Evolutionary conservation across 140 eudicot species (phyloP).

Genomic region (Bidens hawaiensis): DNA sequence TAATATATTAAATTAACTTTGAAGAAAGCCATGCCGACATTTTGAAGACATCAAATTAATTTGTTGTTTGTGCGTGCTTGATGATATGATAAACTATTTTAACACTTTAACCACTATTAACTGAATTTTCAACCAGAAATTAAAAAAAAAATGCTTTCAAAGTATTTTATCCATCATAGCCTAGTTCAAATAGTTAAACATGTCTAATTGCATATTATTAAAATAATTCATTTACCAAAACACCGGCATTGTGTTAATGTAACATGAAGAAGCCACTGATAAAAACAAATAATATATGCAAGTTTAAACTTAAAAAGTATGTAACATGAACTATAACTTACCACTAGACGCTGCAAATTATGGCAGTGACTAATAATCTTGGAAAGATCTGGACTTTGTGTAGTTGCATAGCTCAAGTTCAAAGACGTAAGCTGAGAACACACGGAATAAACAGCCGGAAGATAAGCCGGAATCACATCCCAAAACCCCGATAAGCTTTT

Average conservation of each 20-base stretch:
- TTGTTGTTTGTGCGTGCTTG: neutral
- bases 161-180: neutral
- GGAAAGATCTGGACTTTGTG: conserved; percentile 65
- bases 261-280: neutral
- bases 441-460: conserved; percentile 68
- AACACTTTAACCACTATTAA: neutral
- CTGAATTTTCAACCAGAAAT: neutral
- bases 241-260: neutral
- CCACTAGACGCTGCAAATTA: conserved; percentile 86
- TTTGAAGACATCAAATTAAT: neutral
- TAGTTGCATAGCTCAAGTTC: conserved; percentile 72
- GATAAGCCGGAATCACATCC: conserved; percentile 86
- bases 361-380: conserved; percentile 72
- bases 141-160: neutral
- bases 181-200: conserved; percentile 3
- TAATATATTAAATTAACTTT: too few relatives aligned
- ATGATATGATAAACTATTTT: neutral
- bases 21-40: neutral
- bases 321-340: conserved; percentile 27
- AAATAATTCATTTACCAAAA: neutral
- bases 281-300: neutral
- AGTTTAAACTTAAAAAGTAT: neutral
- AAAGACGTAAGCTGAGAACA: conserved; percentile 74
- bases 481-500: conserved; percentile 81
- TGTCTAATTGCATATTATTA: neutral